Evolutionary conservation across 2,329 filamentous ascomycete genomes (phyloP).

Genomic region (Pestalotiopsis sp.): DNA sequence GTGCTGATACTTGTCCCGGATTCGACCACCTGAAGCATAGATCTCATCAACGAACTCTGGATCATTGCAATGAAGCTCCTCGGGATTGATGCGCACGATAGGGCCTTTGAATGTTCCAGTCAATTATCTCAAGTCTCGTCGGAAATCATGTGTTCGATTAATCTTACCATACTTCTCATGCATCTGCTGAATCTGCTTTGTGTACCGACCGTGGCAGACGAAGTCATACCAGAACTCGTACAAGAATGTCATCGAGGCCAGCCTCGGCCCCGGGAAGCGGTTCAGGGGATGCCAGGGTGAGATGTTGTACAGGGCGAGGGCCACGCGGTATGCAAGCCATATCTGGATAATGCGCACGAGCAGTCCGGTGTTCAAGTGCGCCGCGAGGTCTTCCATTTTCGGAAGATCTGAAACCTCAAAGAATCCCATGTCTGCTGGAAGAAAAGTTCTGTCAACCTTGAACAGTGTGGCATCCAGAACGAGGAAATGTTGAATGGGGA

Average conservation of each 20-base stretch:
- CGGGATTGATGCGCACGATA: slow-evolving; percentile 22
- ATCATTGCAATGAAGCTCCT: slow-evolving; percentile 26
- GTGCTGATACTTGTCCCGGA: slow-evolving; percentile 30
- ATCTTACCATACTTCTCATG: slow-evolving; percentile 26
- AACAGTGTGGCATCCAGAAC: background rate
- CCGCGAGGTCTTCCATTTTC: background rate
- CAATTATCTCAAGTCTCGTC: rapidly evolving
- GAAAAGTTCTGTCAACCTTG: background rate
- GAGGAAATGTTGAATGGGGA: background rate
- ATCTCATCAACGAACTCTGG: slow-evolving; percentile 40
- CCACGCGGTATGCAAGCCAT: slow-evolving; percentile 18
- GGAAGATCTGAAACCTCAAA: background rate
- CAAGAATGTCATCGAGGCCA: slow-evolving; percentile 21
- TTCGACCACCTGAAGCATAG: slow-evolving; percentile 34
- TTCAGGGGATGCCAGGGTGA: slow-evolving; percentile 25
- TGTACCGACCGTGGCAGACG: slow-evolving; percentile 21
- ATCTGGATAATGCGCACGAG: slow-evolving; percentile 12
- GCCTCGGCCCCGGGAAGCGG: slow-evolving; percentile 24
- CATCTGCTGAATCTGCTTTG: slow-evolving; percentile 22
- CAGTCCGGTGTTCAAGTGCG: background rate
- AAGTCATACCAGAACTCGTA: slow-evolving; percentile 27
- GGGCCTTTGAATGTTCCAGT: slow-evolving; percentile 5
- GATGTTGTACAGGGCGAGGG: slow-evolving; percentile 23
- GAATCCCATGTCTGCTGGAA: background rate
- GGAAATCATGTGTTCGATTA: background rate